A percentile compares a stretch with the other conserved stretches of the same genome.
Evolutionary conservation across 306 rosid species (phyloP).

Genomic region (Gynostemma pentaphyllum): DNA sequence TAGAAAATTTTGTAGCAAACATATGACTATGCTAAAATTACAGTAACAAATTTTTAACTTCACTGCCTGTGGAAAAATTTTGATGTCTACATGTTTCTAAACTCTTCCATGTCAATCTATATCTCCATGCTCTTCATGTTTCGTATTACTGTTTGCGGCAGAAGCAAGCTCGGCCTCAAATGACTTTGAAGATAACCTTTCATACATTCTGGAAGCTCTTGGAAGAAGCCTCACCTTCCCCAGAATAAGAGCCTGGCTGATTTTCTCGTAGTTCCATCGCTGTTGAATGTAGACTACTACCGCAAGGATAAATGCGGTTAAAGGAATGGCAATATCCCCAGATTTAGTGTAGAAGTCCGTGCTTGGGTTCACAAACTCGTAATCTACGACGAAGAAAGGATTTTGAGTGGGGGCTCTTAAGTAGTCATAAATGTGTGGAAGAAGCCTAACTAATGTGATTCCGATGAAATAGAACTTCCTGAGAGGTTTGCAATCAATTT

Average conservation of each 20-base stretch:
- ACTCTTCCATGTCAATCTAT: slow-evolving; percentile 25
- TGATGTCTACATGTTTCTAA: not conserved
- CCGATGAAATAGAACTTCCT: slow-evolving; percentile 68
- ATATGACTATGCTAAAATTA: not conserved
- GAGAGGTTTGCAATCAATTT: slow-evolving; percentile 60
- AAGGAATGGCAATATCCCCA: slow-evolving; percentile 64
- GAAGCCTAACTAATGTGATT: slow-evolving; percentile 66
- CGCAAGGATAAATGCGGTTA: slow-evolving; percentile 53
- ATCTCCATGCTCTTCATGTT: slow-evolving; percentile 22
- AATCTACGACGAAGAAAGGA: slow-evolving; percentile 58
- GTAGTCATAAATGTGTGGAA: slow-evolving; percentile 77
- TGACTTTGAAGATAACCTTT: slow-evolving; percentile 54
- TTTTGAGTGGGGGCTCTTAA: slow-evolving; percentile 42
- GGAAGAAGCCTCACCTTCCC: slow-evolving; percentile 55
- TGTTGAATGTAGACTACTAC: slow-evolving; percentile 56
- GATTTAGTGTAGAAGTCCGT: slow-evolving; percentile 60
- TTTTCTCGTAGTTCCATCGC: slow-evolving; percentile 54
- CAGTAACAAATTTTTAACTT: not conserved
- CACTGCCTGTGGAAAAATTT: not conserved
- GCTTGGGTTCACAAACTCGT: slow-evolving; percentile 63
- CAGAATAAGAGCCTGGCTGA: slow-evolving; percentile 38
- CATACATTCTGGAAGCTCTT: slow-evolving; percentile 38
- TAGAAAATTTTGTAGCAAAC: not conserved
- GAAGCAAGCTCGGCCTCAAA: slow-evolving; percentile 70
- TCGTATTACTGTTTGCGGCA: slow-evolving; percentile 24